Conservation (phyloP, 2,329 filamentous ascomycete genomes). For the Amesomyces nigricolor region DNA sequence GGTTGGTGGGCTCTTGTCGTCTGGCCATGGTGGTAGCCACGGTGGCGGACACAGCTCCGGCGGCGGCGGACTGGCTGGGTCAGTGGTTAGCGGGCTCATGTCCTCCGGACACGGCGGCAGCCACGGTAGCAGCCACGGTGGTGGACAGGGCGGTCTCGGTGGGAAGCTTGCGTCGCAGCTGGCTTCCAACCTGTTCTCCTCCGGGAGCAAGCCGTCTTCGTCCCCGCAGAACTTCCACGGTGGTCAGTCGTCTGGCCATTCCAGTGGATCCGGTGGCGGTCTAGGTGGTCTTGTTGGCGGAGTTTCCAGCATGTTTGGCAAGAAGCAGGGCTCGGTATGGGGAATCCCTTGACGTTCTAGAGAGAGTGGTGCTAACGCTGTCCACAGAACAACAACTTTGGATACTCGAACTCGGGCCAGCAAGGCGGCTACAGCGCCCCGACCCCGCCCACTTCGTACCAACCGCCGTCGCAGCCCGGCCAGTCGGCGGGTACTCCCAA, state of each 20-base stretch:
- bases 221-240: conserved; percentile 46
- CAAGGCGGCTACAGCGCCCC: conserved; percentile 52
- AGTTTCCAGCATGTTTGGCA: conserved; percentile 48
- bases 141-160: conserved; percentile 32
- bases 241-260: conserved; percentile 37
- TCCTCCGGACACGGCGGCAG: conserved; percentile 28
- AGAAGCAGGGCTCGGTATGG: conserved; percentile 41
- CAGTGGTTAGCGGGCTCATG: conserved; percentile 39
- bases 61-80: conserved; percentile 34
- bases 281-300: conserved; percentile 52
- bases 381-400: conserved; percentile 51
- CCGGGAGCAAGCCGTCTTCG: conserved; percentile 41
- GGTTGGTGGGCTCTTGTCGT: conserved; percentile 35
- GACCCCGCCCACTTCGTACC: conserved; percentile 58
- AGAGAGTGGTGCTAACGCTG: not conserved
- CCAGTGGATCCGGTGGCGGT: conserved; percentile 38
- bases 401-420: conserved; percentile 53
- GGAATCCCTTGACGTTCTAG: not conserved
- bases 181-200: conserved; percentile 50
- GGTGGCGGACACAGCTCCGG: conserved; percentile 26
- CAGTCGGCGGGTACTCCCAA: conserved; percentile 23
- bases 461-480: conserved; percentile 34
- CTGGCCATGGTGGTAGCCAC: conserved; percentile 27
- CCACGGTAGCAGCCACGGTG: conserved; percentile 22
- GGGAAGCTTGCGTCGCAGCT: conserved; percentile 54